phyloP scores from a whole-genome alignment of 1,139 yeast species.

The Pichia sp. region DNA sequence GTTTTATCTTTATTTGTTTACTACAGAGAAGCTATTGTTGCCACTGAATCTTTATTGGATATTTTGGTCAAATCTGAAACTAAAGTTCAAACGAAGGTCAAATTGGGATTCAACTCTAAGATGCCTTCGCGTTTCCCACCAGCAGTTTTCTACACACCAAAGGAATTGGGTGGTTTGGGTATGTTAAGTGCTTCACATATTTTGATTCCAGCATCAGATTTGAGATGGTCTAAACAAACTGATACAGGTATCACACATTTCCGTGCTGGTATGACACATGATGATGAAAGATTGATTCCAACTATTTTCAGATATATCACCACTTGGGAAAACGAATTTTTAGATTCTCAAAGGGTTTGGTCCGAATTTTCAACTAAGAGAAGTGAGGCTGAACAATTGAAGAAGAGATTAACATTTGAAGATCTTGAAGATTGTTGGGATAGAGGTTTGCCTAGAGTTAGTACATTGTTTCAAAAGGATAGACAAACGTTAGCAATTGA shows the following conservation, averaged over 20 bases:
- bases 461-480: constrained; percentile 93
- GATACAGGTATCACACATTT: constrained; percentile 95
- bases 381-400: constrained; percentile 82
- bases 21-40: constrained; percentile 88
- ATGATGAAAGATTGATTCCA: constrained; percentile 78
- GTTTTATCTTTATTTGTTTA: constrained; percentile 83
- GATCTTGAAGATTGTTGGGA: constrained; percentile 96
- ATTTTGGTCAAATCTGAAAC: constrained; percentile 89
- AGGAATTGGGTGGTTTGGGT: constrained; percentile 95
- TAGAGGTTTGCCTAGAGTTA: constrained; percentile 93
- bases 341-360: constrained; percentile 97
- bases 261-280: constrained; percentile 89
- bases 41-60: constrained; percentile 79
- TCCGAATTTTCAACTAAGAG: constrained; percentile 93
- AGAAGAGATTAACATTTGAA: constrained; percentile 84
- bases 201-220: constrained; percentile 88
- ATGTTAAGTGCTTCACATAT: constrained; percentile 98
- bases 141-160: constrained; percentile 96
- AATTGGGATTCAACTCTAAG: constrained; percentile 92
- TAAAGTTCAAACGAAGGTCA: constrained; percentile 89
- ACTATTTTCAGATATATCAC: constrained; percentile 91
- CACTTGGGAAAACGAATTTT: constrained; percentile 95
- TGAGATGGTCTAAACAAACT: constrained; percentile 90
- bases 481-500: constrained; percentile 94
- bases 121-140: constrained; percentile 99